Percentiles rank a stretch among this genome's conserved stretches.
Conservation (phyloP, 495 filamentous ascomycete genomes). For the Aspergillus nanangensis region DNA sequence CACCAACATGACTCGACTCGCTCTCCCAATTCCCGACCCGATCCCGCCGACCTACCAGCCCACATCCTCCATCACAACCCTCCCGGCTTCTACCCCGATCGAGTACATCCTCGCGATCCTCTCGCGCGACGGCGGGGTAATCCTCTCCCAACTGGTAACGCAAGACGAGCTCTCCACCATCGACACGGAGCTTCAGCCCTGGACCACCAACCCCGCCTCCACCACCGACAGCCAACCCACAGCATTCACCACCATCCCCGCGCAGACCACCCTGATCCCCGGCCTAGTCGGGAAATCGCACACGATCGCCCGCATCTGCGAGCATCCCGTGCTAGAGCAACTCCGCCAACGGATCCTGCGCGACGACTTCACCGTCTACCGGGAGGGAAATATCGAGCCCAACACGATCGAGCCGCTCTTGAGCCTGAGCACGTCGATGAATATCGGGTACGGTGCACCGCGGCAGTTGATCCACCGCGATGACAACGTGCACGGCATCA, state of each 20-base stretch:
- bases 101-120: slow-evolving; percentile 25
- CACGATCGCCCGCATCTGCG: slow-evolving; percentile 21
- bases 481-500: slow-evolving; percentile 18
- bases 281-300: slow-evolving; percentile 27
- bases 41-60: slow-evolving; percentile 14
- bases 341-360: slow-evolving; percentile 11
- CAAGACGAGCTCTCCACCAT: slow-evolving; percentile 11
- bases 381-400: slow-evolving; percentile 13
- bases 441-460: slow-evolving; percentile 20
- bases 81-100: slow-evolving; percentile 17
- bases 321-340: slow-evolving; percentile 15
- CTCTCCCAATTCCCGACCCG: slow-evolving; percentile 5
- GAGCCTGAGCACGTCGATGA: slow-evolving; percentile 18
- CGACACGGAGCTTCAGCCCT: slow-evolving; percentile 12
- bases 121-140: slow-evolving; percentile 28
- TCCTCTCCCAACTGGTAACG: slow-evolving; percentile 21
- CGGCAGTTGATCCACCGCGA: slow-evolving; percentile 27
- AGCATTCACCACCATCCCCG: slow-evolving; percentile 12
- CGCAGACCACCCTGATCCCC: slow-evolving; percentile 14
- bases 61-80: not conserved
- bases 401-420: slow-evolving; percentile 19
- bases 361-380: slow-evolving; percentile 2
- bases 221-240: slow-evolving; percentile 1
- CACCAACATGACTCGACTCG: slow-evolving; percentile 2
- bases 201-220: slow-evolving; percentile 1